Evolutionary conservation across 805 yeast genomes (phyloP).

Genomic region (Isabelozyma pseudorhagii): DNA sequence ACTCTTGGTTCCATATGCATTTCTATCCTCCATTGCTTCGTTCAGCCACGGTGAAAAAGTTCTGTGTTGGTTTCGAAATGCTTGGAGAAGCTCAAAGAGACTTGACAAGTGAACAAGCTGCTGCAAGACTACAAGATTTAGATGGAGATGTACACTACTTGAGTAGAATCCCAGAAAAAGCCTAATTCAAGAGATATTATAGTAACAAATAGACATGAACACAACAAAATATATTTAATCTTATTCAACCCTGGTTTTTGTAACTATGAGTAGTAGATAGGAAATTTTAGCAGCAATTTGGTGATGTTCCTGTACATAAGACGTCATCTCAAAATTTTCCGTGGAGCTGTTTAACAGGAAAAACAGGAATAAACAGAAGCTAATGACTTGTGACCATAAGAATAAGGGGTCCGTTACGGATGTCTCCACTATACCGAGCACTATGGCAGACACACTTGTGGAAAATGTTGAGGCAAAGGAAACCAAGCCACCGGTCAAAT

Average conservation of each 20-base stretch:
- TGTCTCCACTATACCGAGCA: not conserved
- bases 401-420: not conserved
- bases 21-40: conserved; percentile 76
- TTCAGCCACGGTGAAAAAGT: conserved; percentile 72
- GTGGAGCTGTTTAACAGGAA: not conserved
- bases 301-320: not conserved
- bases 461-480: conserved; percentile 8
- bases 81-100: conserved; percentile 70
- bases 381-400: not conserved
- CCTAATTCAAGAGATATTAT: too few species aligned
- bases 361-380: not conserved
- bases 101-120: conserved; percentile 66
- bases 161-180: conserved; percentile 4
- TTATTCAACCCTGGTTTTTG: not conserved
- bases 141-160: conserved; percentile 36
- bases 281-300: not conserved
- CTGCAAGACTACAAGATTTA: conserved; percentile 46
- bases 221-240: not conserved
- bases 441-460: not conserved
- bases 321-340: not conserved
- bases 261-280: not conserved
- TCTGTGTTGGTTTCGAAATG: conserved; percentile 71
- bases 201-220: too few species aligned
- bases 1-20: conserved; percentile 63
- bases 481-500: conserved; percentile 45